Conservation (phyloP, 495 filamentous ascomycete species). For the Penicillium silybi region DNA sequence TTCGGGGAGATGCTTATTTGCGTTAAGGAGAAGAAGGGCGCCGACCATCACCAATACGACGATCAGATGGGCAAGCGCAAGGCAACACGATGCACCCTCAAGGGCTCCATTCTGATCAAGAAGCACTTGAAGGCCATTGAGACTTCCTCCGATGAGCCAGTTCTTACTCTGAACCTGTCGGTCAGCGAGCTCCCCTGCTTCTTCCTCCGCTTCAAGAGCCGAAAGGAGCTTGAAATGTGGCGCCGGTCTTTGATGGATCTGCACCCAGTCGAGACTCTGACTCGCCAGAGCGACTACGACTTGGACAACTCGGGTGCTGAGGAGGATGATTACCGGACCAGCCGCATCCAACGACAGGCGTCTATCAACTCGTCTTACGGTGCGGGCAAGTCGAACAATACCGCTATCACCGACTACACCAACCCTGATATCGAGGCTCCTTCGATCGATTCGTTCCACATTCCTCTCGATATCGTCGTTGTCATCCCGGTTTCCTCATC, state of each 20-base stretch:
- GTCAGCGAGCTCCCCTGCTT: slow-evolving; percentile 96
- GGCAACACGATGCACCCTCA: slow-evolving; percentile 76
- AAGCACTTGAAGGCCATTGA: slow-evolving; percentile 95
- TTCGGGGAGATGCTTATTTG: slow-evolving; percentile 99
- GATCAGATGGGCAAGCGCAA: slow-evolving; percentile 54
- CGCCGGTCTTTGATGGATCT: slow-evolving; percentile 82
- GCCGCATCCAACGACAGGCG: slow-evolving; percentile 73
- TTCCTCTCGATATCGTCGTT: slow-evolving; percentile 92
- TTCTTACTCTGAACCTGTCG: slow-evolving; percentile 86
- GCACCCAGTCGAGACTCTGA: slow-evolving; percentile 57
- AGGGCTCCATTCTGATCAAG: slow-evolving; percentile 97
- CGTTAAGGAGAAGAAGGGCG: slow-evolving; percentile 89
- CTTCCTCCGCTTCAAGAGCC: slow-evolving; percentile 85
- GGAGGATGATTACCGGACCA: slow-evolving; percentile 82
- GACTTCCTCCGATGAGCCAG: slow-evolving; percentile 64
- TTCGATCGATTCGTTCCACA: slow-evolving; percentile 66
- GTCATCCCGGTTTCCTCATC: slow-evolving; percentile 97
- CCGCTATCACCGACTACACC: slow-evolving; percentile 53
- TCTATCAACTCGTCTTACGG: slow-evolving; percentile 86
- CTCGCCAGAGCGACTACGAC: slow-evolving; percentile 70
- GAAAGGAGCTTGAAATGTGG: slow-evolving; percentile 86
- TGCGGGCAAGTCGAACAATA: slow-evolving; percentile 43
- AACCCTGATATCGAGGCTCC: slow-evolving; percentile 59
- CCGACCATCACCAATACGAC: slow-evolving; percentile 54
- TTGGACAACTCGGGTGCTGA: slow-evolving; percentile 77